A percentile compares a stretch with the other conserved stretches of the same genome.
These are phyloP conservation scores for Phytophthora idaei DNA, from an alignment of 352 stramenopile genomes.

Conservation along the genomic window DNA sequence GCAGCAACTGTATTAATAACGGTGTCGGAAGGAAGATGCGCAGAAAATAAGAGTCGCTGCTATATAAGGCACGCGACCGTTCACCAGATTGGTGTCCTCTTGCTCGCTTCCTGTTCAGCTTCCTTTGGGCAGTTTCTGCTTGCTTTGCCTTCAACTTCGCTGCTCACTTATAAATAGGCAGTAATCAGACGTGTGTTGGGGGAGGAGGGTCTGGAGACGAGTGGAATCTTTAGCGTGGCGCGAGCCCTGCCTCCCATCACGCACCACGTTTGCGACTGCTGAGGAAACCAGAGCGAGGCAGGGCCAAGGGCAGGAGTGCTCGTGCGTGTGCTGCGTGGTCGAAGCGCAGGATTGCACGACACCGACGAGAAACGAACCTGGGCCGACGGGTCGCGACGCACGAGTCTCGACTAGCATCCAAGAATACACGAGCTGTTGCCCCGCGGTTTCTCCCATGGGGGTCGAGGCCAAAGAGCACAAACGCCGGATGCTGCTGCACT, in stretches of 20 bases:
- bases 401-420: constrained; percentile 18
- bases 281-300: constrained; percentile 15
- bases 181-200: constrained; percentile 36
- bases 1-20: background rate
- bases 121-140: constrained; percentile 18
- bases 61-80: background rate
- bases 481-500: constrained; percentile 40
- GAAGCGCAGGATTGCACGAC: constrained; percentile 8
- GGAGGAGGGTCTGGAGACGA: constrained; percentile 30
- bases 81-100: background rate
- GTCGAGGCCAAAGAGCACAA: constrained; percentile 44
- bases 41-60: constrained; percentile 15
- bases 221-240: constrained; percentile 25
- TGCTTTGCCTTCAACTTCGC: constrained; percentile 8
- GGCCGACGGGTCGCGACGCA: constrained; percentile 26
- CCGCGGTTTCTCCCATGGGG: constrained; percentile 35
- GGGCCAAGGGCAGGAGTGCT: background rate
- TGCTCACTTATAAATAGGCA: constrained; percentile 40
- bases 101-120: background rate
- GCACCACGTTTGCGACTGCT: constrained; percentile 19
- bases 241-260: constrained; percentile 31
- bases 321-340: background rate
- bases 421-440: constrained; percentile 19
- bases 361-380: constrained; percentile 27
- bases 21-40: too few relatives aligned